phyloP scores from a whole-genome alignment of 2,329 filamentous ascomycete species.

The Fusarium sp. region DNA sequence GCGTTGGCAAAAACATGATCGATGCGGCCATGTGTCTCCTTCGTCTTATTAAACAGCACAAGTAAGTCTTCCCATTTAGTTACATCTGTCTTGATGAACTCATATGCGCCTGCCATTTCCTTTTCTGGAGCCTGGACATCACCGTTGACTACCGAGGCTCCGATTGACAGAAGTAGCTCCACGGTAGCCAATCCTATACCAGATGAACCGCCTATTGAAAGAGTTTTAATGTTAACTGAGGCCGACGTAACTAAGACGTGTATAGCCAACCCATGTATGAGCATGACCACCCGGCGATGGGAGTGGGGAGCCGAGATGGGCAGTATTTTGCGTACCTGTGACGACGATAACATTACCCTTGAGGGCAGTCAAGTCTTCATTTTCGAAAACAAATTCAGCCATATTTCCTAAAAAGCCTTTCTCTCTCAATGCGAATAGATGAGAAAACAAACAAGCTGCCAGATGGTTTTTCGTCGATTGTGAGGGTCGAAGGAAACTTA shows the following conservation, averaged over 20 bases:
- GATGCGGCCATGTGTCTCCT: slow-evolving; percentile 76
- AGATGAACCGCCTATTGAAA: slow-evolving; percentile 62
- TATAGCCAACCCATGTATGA: neutral
- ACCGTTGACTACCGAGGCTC: slow-evolving; percentile 67
- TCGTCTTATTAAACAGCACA: slow-evolving; percentile 63
- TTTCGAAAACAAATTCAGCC: slow-evolving; percentile 60
- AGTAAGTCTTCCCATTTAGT: slow-evolving; percentile 63
- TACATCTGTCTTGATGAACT: slow-evolving; percentile 60
- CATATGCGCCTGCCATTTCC: slow-evolving; percentile 43
- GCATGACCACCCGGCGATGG: neutral
- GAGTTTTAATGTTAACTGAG: neutral
- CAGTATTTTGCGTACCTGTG: slow-evolving; percentile 52
- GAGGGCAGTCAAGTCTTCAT: slow-evolving; percentile 57
- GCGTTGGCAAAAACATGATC: no score
- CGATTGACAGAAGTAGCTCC: slow-evolving; percentile 62
- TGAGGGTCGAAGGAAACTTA: neutral
- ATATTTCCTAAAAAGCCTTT: slow-evolving; percentile 46
- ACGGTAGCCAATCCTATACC: slow-evolving; percentile 71
- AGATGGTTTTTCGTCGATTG: neutral
- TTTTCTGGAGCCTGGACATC: slow-evolving; percentile 61
- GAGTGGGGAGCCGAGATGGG: neutral
- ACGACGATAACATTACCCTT: slow-evolving; percentile 64
- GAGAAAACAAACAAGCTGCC: neutral
- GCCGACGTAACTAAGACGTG: neutral
- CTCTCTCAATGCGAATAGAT: neutral